Conservation (phyloP, 768 basidiomycete species). For the Kwoniella europaea region DNA sequence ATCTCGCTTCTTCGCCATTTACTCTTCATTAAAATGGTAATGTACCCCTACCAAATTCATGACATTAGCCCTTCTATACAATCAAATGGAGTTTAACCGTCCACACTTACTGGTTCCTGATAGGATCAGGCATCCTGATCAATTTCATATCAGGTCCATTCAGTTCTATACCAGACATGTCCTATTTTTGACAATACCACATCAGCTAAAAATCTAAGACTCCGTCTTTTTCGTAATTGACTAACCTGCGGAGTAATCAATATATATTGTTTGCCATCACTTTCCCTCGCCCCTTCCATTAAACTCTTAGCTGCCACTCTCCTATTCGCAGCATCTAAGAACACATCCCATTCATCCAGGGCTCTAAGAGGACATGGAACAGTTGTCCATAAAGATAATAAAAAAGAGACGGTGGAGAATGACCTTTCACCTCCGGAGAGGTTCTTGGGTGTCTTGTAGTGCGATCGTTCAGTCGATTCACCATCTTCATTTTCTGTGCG, state of each 20-base stretch:
- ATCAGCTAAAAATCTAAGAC: not conserved
- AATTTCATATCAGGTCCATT: constrained; percentile 40
- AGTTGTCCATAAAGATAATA: constrained; percentile 94
- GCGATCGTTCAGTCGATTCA: constrained; percentile 53
- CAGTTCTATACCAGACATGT: constrained; percentile 46
- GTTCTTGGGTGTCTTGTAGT: constrained; percentile 48
- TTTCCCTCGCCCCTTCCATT: constrained; percentile 85
- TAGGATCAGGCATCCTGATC: constrained; percentile 53
- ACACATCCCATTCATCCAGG: constrained; percentile 98
- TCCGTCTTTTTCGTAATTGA: not conserved
- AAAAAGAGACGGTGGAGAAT: constrained; percentile 90
- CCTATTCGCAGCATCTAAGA: constrained; percentile 70
- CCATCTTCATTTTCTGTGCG: constrained; percentile 75
- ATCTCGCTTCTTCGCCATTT: not conserved
- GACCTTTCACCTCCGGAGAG: constrained; percentile 92
- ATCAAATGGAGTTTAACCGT: not conserved
- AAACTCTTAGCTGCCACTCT: constrained; percentile 95
- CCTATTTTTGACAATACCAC: constrained; percentile 20
- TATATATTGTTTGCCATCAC: constrained; percentile 88
- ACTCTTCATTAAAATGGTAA: constrained; percentile 6
- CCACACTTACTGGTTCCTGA: constrained; percentile 36
- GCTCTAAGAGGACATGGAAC: constrained; percentile 93
- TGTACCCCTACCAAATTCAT: constrained; percentile 6
- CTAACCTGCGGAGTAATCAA: constrained; percentile 85
- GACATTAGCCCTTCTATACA: no score